Conservation (phyloP, 1,139 yeast species). For the Saccharomycopsis phalli region DNA sequence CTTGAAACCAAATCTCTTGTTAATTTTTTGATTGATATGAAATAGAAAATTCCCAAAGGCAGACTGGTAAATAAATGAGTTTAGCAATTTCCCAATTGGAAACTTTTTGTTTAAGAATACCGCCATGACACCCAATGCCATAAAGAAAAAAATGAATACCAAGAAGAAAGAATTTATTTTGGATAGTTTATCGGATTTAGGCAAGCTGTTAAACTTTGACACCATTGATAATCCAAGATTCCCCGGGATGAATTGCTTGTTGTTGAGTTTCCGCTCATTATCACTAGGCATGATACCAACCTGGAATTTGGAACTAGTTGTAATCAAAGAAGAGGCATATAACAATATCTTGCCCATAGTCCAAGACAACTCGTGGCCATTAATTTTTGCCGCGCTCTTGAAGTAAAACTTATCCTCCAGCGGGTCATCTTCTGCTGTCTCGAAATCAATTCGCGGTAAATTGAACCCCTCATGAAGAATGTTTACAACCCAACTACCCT, state of each 20-base stretch:
- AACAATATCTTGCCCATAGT: conserved; percentile 53
- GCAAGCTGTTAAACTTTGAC: conserved; percentile 5
- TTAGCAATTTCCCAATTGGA: conserved; percentile 7
- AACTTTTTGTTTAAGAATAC: conserved; percentile 8
- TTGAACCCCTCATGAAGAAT: conserved; percentile 73
- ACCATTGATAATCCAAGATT: conserved; percentile 9
- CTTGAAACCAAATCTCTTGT: neutral
- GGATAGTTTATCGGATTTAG: conserved; percentile 9
- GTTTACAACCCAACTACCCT: conserved; percentile 75
- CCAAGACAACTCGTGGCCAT: conserved; percentile 60
- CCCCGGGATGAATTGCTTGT: conserved; percentile 18
- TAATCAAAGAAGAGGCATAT: conserved; percentile 48
- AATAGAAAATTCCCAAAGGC: conserved; percentile 5
- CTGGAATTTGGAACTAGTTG: neutral
- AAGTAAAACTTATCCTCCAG: conserved; percentile 36
- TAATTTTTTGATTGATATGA: conserved; percentile 2
- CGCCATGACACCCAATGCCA: neutral
- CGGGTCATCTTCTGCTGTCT: conserved; percentile 27
- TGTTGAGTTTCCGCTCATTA: conserved; percentile 7
- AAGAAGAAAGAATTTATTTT: conserved; percentile 14
- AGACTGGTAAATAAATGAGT: conserved; percentile 8
- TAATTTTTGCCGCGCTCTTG: conserved; percentile 49
- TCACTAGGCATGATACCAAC: conserved; percentile 20
- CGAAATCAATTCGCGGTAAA: conserved; percentile 55
- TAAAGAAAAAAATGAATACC: conserved; percentile 2